Evolutionary conservation across 495 filamentous ascomycete species (phyloP).

Genomic region (Xylaria sp.): DNA sequence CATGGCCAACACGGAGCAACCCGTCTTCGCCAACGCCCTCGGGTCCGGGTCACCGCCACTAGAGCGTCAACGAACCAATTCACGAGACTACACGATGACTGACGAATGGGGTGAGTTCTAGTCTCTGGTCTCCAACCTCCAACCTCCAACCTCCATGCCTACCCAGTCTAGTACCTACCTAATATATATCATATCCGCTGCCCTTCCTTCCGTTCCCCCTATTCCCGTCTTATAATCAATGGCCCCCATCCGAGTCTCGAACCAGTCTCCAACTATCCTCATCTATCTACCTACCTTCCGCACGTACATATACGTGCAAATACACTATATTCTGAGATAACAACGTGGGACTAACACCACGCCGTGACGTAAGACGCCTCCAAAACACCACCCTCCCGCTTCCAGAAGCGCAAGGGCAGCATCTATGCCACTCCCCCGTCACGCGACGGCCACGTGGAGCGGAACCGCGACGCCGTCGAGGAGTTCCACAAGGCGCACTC

Average conservation of each 20-base stretch:
- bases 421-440: constrained; percentile 65
- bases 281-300: constrained; percentile 13
- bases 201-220: constrained; percentile 4
- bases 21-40: constrained; percentile 35
- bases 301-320: not conserved
- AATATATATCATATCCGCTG: not conserved
- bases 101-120: constrained; percentile 54
- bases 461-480: constrained; percentile 48
- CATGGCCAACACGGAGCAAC: constrained; percentile 33
- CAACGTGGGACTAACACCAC: constrained; percentile 28
- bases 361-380: constrained; percentile 54
- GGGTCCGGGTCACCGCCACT: constrained; percentile 24
- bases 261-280: not conserved
- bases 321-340: not conserved
- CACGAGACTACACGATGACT: constrained; percentile 41
- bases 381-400: constrained; percentile 66
- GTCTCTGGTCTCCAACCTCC: constrained; percentile 13
- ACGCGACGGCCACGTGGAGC: constrained; percentile 64
- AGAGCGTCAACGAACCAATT: constrained; percentile 29
- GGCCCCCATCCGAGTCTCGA: not conserved
- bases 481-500: constrained; percentile 55
- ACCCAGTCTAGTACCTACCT: not conserved
- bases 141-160: not conserved
- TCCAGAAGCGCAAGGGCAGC: constrained; percentile 69
- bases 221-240: constrained; percentile 3